These are phyloP conservation scores for Aspergillus persii DNA, from an alignment of 2,329 filamentous ascomycete genomes.

Conservation along the genomic window DNA sequence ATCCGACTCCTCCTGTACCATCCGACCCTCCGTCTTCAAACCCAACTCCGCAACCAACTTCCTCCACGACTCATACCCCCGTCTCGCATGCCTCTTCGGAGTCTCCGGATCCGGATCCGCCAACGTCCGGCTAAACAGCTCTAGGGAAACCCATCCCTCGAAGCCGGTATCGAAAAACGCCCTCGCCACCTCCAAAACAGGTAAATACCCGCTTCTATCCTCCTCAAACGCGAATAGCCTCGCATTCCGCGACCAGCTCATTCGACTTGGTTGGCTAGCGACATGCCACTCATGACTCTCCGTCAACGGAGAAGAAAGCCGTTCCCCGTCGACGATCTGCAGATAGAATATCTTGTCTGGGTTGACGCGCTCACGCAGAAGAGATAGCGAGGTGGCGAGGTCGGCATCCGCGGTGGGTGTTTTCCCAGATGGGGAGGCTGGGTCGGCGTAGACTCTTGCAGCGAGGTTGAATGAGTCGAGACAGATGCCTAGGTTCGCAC, in stretches of 20 bases:
- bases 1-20: neutral
- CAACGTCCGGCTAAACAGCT: slow-evolving; percentile 65
- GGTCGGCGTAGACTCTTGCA: slow-evolving; percentile 69
- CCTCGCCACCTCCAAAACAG: slow-evolving; percentile 59
- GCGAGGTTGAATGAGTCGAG: slow-evolving; percentile 78
- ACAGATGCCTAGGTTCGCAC: slow-evolving; percentile 72
- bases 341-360: slow-evolving; percentile 69
- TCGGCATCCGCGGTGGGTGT: slow-evolving; percentile 55
- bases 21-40: neutral
- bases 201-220: slow-evolving; percentile 64
- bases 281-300: slow-evolving; percentile 59
- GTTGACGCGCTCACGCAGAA: slow-evolving; percentile 57
- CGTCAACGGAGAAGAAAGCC: slow-evolving; percentile 56
- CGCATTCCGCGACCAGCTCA: slow-evolving; percentile 79
- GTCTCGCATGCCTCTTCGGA: slow-evolving; percentile 55
- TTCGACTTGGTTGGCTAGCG: slow-evolving; percentile 58
- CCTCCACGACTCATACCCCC: slow-evolving; percentile 53
- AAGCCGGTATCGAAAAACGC: slow-evolving; percentile 63
- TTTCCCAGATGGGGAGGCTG: slow-evolving; percentile 52
- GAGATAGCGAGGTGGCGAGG: slow-evolving; percentile 54
- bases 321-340: slow-evolving; percentile 73
- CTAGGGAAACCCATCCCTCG: slow-evolving; percentile 68
- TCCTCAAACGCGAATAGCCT: slow-evolving; percentile 66
- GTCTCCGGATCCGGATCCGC: slow-evolving; percentile 51
- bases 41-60: slow-evolving; percentile 38